A percentile compares a stretch with the other conserved stretches of the same genome.
These are phyloP conservation scores for Paspalum notatum DNA, from an alignment of 176 grass and related monocot species.

Conservation along the genomic window DNA sequence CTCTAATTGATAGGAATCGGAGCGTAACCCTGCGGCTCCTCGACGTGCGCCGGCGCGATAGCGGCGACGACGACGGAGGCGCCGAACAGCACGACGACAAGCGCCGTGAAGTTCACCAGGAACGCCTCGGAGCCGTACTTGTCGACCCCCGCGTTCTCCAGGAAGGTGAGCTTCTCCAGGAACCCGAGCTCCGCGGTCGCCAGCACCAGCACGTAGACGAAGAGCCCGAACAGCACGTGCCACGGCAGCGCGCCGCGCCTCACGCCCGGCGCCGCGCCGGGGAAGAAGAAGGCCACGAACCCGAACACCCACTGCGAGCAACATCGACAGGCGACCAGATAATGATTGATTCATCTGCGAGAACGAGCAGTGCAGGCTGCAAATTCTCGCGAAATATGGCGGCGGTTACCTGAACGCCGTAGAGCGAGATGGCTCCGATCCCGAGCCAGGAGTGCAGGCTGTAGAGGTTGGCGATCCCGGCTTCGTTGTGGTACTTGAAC, in stretches of 20 bases:
- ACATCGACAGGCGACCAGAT: neutral
- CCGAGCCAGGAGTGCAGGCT: constrained; percentile 96
- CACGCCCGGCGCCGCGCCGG: constrained; percentile 52
- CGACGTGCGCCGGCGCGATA: constrained; percentile 57
- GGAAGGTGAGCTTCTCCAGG: constrained; percentile 90
- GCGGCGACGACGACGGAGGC: constrained; percentile 63
- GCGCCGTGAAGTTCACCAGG: constrained; percentile 80
- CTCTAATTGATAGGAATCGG: constrained; percentile 57
- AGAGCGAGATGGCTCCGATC: constrained; percentile 70
- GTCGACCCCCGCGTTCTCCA: constrained; percentile 70
- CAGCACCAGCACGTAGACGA: constrained; percentile 84
- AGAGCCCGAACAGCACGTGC: constrained; percentile 86
- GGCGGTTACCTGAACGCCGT: constrained; percentile 61
- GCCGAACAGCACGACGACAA: constrained; percentile 73
- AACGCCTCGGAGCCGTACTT: constrained; percentile 82
- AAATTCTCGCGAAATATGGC: neutral
- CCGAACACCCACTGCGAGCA: constrained; percentile 79
- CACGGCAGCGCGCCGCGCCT: constrained; percentile 73
- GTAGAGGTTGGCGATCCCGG: constrained; percentile 90
- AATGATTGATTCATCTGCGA: neutral
- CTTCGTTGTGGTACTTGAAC: constrained; percentile 92
- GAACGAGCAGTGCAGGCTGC: neutral
- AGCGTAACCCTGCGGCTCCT: constrained; percentile 55
- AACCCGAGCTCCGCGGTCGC: constrained; percentile 75
- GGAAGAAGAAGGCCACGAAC: constrained; percentile 75